Base-by-base conservation (phyloP, 345 rosid species). In the Citrus trifoliata region DNA sequence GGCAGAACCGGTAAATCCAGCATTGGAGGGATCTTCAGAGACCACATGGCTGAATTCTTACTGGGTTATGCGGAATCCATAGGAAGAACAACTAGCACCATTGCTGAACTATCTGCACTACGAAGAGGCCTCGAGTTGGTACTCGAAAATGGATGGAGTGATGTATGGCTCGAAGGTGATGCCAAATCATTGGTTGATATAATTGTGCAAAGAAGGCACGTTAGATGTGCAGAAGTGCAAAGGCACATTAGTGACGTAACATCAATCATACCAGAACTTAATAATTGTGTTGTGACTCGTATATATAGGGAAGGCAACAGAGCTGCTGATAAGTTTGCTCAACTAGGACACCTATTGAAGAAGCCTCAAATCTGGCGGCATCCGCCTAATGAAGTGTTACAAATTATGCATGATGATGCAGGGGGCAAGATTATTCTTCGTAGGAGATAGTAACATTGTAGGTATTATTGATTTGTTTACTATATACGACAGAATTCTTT, bases 91-190 rank as follows among this genome's bases (percentile, higher is more conserved):
- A 93, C 86, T 7, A 93, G 97, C 88, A 88, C 93, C 19, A 65
- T 86, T 2, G 97, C 98, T 0, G 98, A 93, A 81, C 74, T 95
- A 2, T 89, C 89, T 0, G 98, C 95, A 0, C 88, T 95, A n/a
- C 79, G 86, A 37, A 80, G 92, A 80, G 98, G 98, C 35, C 90
- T 93, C 0, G 97, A 92, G 80, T 82, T 95, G 75, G 89, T 84
- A n/a, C 79, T 90, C 14, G 98, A 95, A 81, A 87, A 94, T 48
- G 91, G 95, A 1, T 92, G 91, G 98, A 85, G 69, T 7, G 80
- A 88, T 37, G 82, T 93, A 7, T 95, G 98, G 97, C 90, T 93
- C 0, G 98, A 95, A 85, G 97, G 98, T 5, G 97, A 95, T 62
- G 90, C 89, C 32, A 89, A 90, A 80, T 71, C 88, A 68, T 82